These are phyloP conservation scores for Solanum habrochaites DNA, from an alignment of 257 asterid genomes.

Conservation along the genomic window DNA sequence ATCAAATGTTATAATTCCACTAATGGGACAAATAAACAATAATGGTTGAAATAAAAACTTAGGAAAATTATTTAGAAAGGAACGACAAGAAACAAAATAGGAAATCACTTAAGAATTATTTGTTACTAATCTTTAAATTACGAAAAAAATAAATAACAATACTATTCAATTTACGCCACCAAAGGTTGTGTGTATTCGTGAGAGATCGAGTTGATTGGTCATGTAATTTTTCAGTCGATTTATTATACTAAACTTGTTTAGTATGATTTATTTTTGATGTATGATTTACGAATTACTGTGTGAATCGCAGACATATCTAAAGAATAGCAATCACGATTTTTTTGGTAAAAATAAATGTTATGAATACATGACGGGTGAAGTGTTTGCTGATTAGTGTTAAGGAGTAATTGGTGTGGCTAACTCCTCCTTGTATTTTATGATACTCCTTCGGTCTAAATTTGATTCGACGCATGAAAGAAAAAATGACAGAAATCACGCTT, in stretches of 20 bases:
- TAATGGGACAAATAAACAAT: no score
- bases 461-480: neutral
- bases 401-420: neutral
- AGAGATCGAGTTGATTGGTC: neutral
- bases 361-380: no score
- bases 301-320: no score
- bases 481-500: no score
- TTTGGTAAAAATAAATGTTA: no score
- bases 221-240: neutral
- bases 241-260: no score
- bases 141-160: neutral
- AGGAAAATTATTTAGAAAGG: no score
- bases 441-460: neutral
- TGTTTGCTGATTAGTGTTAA: neutral
- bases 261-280: neutral
- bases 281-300: no score
- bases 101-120: neutral
- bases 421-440: neutral
- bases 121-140: neutral
- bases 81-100: neutral
- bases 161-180: neutral
- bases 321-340: no score
- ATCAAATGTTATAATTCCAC: neutral
- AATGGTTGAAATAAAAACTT: no score
- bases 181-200: neutral